Percentiles rank a stretch among this genome's conserved stretches.
phyloP scores from a whole-genome alignment of 768 basidiomycete genomes.

The Rhizopogon roseolus region DNA sequence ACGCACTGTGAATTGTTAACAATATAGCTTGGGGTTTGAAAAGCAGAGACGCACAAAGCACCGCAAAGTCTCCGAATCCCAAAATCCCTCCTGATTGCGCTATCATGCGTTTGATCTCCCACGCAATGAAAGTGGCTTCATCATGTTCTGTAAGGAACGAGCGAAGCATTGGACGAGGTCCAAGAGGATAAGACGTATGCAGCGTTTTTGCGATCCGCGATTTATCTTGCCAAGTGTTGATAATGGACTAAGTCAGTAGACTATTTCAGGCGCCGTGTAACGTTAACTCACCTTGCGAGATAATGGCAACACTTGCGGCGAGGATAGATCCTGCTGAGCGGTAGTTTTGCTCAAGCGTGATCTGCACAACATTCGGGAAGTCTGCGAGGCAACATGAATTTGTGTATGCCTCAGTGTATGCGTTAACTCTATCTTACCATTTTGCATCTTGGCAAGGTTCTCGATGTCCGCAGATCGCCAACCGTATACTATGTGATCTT shows the following conservation, averaged over 20 bases:
- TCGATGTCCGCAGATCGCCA: slow-evolving; percentile 81
- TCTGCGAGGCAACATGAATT: slow-evolving; percentile 33
- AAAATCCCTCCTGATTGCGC: slow-evolving; percentile 70
- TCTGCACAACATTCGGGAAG: slow-evolving; percentile 58
- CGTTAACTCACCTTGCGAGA: slow-evolving; percentile 61
- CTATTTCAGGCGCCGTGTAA: neutral
- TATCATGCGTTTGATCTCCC: slow-evolving; percentile 73
- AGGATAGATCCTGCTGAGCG: slow-evolving; percentile 79
- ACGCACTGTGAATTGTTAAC: slow-evolving; percentile 47
- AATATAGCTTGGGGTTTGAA: neutral
- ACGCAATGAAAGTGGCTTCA: slow-evolving; percentile 70
- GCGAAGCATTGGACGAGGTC: slow-evolving; percentile 55
- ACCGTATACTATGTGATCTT: slow-evolving; percentile 56
- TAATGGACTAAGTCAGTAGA: too few species aligned
- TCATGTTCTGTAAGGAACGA: slow-evolving; percentile 48
- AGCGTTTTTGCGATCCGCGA: slow-evolving; percentile 71
- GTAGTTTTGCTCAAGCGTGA: slow-evolving; percentile 84
- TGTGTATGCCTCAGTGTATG: neutral
- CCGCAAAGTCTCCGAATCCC: slow-evolving; percentile 71
- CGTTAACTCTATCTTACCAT: slow-evolving; percentile 33
- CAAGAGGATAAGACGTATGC: slow-evolving; percentile 60
- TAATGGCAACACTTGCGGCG: slow-evolving; percentile 66
- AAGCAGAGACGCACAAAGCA: slow-evolving; percentile 55
- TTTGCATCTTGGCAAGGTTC: slow-evolving; percentile 69
- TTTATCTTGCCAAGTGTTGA: slow-evolving; percentile 46